These are phyloP conservation scores for Hyphopichia homilentoma DNA, from an alignment of 805 yeast genomes.

Conservation along the genomic window DNA sequence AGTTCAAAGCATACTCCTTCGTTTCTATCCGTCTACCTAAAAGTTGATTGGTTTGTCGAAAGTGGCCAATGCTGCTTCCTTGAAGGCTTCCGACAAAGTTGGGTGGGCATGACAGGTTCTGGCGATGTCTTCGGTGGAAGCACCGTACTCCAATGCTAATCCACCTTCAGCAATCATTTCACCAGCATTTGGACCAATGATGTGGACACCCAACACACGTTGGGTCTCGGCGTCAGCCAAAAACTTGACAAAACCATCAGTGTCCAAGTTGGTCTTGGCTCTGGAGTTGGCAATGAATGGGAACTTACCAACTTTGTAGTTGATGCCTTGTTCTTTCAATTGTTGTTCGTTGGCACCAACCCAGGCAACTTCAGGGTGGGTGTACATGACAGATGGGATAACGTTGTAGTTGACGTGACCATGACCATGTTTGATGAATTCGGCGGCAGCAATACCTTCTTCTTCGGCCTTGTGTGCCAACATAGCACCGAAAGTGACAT, in stretches of 20 bases:
- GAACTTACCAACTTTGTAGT: slow-evolving; percentile 94
- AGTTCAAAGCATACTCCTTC: too few relatives aligned
- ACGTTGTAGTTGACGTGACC: slow-evolving; percentile 98
- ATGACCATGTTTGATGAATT: slow-evolving; percentile 85
- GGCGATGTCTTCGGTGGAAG: slow-evolving; percentile 95
- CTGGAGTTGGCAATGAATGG: slow-evolving; percentile 99
- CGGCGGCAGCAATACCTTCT: slow-evolving; percentile 98
- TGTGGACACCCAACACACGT: slow-evolving; percentile 93
- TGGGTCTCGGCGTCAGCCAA: slow-evolving; percentile 96
- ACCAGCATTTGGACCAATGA: slow-evolving; percentile 98
- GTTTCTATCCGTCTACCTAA: slow-evolving; percentile 32
- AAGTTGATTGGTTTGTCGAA: slow-evolving; percentile 90
- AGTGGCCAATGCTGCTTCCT: slow-evolving; percentile 94
- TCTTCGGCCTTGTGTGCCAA: slow-evolving; percentile 99
- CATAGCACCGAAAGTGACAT: slow-evolving; percentile 98
- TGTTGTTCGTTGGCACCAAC: slow-evolving; percentile 96
- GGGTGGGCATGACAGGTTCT: slow-evolving; percentile 99
- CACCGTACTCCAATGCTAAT: slow-evolving; percentile 97
- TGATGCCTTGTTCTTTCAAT: slow-evolving; percentile 86
- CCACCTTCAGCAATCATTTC: slow-evolving; percentile 99
- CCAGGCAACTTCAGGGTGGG: slow-evolving; percentile 99
- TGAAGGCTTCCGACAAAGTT: slow-evolving; percentile 94
- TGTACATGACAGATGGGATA: slow-evolving; percentile 98
- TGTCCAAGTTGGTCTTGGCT: slow-evolving; percentile 96
- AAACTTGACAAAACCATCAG: slow-evolving; percentile 96